Conservation (phyloP, 768 basidiomycete species). For the Agaricus subrufescens region DNA sequence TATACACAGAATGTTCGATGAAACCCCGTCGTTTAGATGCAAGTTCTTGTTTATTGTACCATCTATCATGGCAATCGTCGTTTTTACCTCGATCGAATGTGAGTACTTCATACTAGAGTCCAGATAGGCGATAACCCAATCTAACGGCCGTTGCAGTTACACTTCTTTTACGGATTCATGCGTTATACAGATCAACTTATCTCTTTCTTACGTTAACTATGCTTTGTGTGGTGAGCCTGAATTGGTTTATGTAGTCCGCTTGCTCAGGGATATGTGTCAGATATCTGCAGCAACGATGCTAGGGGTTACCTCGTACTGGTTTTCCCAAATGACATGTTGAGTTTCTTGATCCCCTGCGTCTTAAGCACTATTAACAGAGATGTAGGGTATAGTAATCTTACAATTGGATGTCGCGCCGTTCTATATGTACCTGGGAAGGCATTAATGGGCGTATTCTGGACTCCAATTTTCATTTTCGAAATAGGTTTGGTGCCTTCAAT, state of each 20-base stretch:
- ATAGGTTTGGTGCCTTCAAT: not conserved
- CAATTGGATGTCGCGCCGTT: not conserved
- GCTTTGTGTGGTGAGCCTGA: not conserved
- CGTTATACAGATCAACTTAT: not conserved
- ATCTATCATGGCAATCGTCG: not conserved
- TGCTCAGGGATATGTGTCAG: not conserved
- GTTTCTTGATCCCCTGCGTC: not conserved
- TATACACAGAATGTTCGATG: not conserved
- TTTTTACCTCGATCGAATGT: slow-evolving; percentile 5
- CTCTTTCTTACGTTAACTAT: not conserved
- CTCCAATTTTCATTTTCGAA: slow-evolving; percentile 4
- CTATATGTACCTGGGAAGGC: not conserved
- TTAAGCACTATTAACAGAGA: not conserved
- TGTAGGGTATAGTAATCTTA: not conserved
- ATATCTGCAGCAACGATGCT: slow-evolving; percentile 1
- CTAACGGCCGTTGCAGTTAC: not conserved
- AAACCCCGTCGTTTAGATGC: not conserved
- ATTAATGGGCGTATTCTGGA: not conserved
- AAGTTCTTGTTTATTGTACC: not conserved
- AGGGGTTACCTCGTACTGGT: not conserved
- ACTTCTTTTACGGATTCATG: slow-evolving; percentile 3
- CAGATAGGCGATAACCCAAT: not conserved
- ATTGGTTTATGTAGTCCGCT: too few relatives aligned
- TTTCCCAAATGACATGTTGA: not conserved
- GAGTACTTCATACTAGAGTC: not conserved